These are phyloP conservation scores for Boletus subcaerulescens DNA, from an alignment of 768 basidiomycete genomes.

Conservation along the genomic window DNA sequence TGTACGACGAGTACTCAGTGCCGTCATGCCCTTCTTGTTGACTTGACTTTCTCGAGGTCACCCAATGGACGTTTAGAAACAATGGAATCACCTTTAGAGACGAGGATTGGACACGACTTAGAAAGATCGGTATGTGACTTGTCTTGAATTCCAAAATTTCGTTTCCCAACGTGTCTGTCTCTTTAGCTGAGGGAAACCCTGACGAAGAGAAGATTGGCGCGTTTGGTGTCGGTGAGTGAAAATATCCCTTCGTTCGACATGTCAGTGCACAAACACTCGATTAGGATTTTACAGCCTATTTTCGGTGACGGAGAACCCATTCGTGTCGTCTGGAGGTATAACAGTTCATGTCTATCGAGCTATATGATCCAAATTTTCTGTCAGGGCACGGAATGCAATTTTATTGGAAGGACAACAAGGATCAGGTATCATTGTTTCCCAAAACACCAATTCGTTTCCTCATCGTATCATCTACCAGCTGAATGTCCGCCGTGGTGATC, in stretches of 20 bases:
- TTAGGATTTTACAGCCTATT: slow-evolving; percentile 77
- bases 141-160: background rate
- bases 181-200: slow-evolving; percentile 24
- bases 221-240: slow-evolving; percentile 22
- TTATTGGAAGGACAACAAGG: slow-evolving; percentile 92
- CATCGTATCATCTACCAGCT: slow-evolving; percentile 43
- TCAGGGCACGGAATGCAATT: slow-evolving; percentile 91
- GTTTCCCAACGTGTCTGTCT: background rate
- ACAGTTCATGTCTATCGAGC: slow-evolving; percentile 10
- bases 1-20: slow-evolving; percentile 36
- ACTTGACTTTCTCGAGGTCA: slow-evolving; percentile 44
- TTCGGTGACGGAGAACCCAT: slow-evolving; percentile 80
- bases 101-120: background rate
- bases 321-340: slow-evolving; percentile 76
- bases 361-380: background rate
- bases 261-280: background rate
- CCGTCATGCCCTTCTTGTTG: background rate
- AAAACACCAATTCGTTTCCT: background rate
- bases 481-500: slow-evolving; percentile 73
- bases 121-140: background rate
- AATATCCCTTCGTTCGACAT: background rate
- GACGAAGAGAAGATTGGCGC: slow-evolving; percentile 27
- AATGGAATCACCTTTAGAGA: slow-evolving; percentile 77
- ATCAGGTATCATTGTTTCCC: slow-evolving; percentile 52
- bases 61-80: slow-evolving; percentile 84